Evolutionary conservation across 1,284 basidiomycete species (phyloP), one percentile per base, ranked within the genome.

Genomic region (Leccinum pachyderme): DNA sequence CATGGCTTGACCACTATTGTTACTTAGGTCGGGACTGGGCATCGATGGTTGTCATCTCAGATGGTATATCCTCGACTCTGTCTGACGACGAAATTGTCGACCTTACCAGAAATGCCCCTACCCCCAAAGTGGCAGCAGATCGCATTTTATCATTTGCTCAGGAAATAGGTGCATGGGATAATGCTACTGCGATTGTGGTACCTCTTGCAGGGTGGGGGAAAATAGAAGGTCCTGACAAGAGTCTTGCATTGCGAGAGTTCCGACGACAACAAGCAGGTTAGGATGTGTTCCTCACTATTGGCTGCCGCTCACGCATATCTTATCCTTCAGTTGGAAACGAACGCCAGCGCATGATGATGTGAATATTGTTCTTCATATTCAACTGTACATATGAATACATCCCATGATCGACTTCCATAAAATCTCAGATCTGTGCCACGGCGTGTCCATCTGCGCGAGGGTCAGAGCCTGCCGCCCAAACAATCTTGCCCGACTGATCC

Each of bases 51-150:
- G 77, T 93, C 27, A 79, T 94, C 31, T 95, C 93, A 13, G 96
- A 99, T 72, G 96, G 96, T 6, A 82, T 99, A 49, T 91, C 94
- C 2, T 92, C 91, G 28, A 83, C 93, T 44, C 80, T 97, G 49
- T 93, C 93, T 1, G 95, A 99, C 70, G 91, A 94, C 63, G 96
- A 99, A 74, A 88, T 98, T 47, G 86, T 94, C 24, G 97, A 98
- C 71, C 83, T 98, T 45, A 91, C 88, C 11, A 80, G 94, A 47
- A 79, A 80, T 29, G 82, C 87, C 0, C 72, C 74, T 6, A 86
- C 89, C 61, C 95, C 96, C 0, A 86, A 84, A 59, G 75, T 78
- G 31, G 96, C 95, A 12, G 95, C 96, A 4, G 80, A 89, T 52
- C 80, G 81, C 22, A 94, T 99, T 49, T 76, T 98, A 15, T 76